Conservation (phyloP, 441 rosid species). For the Gossypium schwendimanii region DNA sequence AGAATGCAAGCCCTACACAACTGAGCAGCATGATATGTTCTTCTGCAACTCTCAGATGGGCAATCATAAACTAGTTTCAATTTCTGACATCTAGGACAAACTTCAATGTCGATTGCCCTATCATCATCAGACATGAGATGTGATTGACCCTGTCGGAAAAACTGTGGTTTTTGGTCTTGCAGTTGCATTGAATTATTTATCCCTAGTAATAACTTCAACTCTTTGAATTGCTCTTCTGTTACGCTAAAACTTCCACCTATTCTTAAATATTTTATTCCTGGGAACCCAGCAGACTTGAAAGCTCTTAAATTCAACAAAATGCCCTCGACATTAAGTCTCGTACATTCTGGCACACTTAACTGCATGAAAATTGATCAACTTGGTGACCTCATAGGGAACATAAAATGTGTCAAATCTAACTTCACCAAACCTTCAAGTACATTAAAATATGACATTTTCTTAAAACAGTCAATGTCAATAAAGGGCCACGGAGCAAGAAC, state of each 20-base stretch:
- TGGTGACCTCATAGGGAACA: neutral
- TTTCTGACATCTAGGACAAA: slow-evolving; percentile 35
- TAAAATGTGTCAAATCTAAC: too few relatives aligned
- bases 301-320: slow-evolving; percentile 24
- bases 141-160: slow-evolving; percentile 19
- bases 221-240: slow-evolving; percentile 29
- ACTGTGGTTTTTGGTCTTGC: slow-evolving; percentile 22
- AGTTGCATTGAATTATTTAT: slow-evolving; percentile 15
- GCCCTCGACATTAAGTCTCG: slow-evolving; percentile 29
- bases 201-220: slow-evolving; percentile 29
- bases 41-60: slow-evolving; percentile 26
- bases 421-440: too few relatives aligned
- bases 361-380: slow-evolving; percentile 15
- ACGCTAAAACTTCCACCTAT: slow-evolving; percentile 31
- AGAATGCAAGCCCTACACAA: slow-evolving; percentile 39
- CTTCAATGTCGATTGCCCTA: slow-evolving; percentile 29
- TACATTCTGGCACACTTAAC: slow-evolving; percentile 37
- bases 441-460: too few relatives aligned
- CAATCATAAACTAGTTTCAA: slow-evolving; percentile 38
- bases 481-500: too few relatives aligned
- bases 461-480: too few relatives aligned
- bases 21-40: slow-evolving; percentile 18
- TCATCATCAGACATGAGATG: slow-evolving; percentile 25
- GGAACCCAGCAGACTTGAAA: slow-evolving; percentile 20
- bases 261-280: slow-evolving; percentile 22